These are phyloP conservation scores for Sarocladium oryzae DNA, from an alignment of 2,329 filamentous ascomycete genomes.

Conservation along the genomic window DNA sequence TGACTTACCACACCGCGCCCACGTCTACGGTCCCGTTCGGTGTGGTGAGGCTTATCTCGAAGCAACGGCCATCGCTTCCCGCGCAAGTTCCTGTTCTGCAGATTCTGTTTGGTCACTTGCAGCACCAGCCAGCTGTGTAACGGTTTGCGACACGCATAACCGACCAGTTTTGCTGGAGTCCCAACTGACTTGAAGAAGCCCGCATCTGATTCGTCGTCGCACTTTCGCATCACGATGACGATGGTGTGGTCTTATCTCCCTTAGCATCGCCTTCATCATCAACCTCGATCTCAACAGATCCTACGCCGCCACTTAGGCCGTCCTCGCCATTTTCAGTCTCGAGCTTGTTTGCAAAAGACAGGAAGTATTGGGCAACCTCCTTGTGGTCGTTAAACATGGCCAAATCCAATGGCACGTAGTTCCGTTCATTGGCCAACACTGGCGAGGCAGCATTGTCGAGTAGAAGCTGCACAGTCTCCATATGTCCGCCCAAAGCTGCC, in stretches of 20 bases:
- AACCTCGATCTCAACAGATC: slow-evolving; percentile 31
- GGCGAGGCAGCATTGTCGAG: slow-evolving; percentile 72
- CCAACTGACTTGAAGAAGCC: too few species aligned
- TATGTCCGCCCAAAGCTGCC: slow-evolving; percentile 84
- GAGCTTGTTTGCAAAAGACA: slow-evolving; percentile 40
- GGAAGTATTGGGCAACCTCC: slow-evolving; percentile 56
- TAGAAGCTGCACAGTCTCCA: slow-evolving; percentile 71
- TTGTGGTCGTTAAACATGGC: slow-evolving; percentile 64
- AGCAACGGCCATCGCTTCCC: not conserved
- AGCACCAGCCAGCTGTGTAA: not conserved
- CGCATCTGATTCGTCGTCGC: not conserved
- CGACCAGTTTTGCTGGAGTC: too few species aligned
- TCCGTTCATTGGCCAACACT: slow-evolving; percentile 71
- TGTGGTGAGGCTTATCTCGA: slow-evolving; percentile 8
- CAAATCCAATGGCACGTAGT: slow-evolving; percentile 73
- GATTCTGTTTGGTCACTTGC: not conserved
- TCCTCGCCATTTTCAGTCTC: slow-evolving; percentile 41
- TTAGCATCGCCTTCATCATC: slow-evolving; percentile 21
- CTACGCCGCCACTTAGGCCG: slow-evolving; percentile 33
- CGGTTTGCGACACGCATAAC: not conserved
- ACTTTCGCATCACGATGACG: not conserved
- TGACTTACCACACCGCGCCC: not conserved
- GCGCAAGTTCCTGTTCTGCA: not conserved
- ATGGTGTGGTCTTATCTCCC: slow-evolving; percentile 12
- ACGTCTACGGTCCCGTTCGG: not conserved